A percentile compares a stretch with the other conserved stretches of the same genome.
These are phyloP conservation scores for Thielaviopsis euricoi DNA, from an alignment of 2,329 filamentous ascomycete species.

Conservation along the genomic window DNA sequence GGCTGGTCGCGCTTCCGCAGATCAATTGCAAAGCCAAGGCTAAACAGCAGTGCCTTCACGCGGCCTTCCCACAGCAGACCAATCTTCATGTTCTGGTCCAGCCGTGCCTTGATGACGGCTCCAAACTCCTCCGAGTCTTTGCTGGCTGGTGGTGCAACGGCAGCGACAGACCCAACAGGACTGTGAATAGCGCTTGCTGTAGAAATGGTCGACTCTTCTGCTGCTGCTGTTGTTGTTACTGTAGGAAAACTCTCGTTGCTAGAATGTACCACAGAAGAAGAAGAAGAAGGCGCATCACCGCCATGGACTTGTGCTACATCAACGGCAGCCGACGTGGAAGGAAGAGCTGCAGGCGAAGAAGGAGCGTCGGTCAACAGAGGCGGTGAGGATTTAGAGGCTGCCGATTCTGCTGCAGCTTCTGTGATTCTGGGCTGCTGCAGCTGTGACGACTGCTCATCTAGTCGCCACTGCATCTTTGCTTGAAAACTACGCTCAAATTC, in stretches of 20 bases:
- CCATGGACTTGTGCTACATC: slow-evolving; percentile 6
- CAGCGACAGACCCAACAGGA: slow-evolving; percentile 5
- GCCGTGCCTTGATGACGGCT: slow-evolving; percentile 74
- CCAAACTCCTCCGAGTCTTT: slow-evolving; percentile 43
- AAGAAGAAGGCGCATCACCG: not conserved
- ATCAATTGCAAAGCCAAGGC: slow-evolving; percentile 73
- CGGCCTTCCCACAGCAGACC: slow-evolving; percentile 85
- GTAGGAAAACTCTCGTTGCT: not conserved
- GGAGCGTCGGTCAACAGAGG: not conserved
- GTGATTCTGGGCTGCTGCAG: slow-evolving; percentile 15
- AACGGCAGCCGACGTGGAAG: slow-evolving; percentile 1
- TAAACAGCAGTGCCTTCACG: slow-evolving; percentile 83
- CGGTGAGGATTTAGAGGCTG: not conserved
- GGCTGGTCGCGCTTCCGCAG: slow-evolving; percentile 59
- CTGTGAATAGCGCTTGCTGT: not conserved
- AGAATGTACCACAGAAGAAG: not conserved
- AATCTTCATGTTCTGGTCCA: slow-evolving; percentile 78
- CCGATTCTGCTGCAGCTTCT: not conserved
- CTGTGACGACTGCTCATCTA: slow-evolving; percentile 22
- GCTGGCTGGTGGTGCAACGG: slow-evolving; percentile 12
- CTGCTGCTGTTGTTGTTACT: not conserved
- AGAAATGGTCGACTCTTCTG: slow-evolving; percentile 2
- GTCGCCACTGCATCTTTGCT: slow-evolving; percentile 35
- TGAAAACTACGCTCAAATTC: slow-evolving; percentile 29
- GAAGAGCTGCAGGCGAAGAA: not conserved